Base-by-base conservation (phyloP, 139 green algal genomes). In the Chlamydomonas schloesseri region DNA sequence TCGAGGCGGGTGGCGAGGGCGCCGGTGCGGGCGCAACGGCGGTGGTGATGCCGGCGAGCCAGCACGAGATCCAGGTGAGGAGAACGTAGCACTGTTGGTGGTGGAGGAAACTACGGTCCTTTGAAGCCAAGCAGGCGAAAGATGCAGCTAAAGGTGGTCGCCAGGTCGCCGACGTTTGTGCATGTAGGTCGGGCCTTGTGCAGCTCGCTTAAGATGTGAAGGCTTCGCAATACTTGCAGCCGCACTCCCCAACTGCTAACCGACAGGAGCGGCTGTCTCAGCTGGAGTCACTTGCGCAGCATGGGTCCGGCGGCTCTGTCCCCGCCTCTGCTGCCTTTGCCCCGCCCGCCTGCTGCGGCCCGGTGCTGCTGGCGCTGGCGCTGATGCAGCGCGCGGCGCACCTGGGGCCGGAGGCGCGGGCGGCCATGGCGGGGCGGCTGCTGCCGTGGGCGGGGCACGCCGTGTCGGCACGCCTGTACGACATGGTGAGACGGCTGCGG, bases 351-450 rank as follows among this genome's bases (percentile, higher is more conserved):
- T 14, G 11, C 21, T 6, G 42, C 17, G 78, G 78, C 15, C 24
- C 64, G 6, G 78, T 53, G n/a, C 78, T 84, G 78, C 47, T 74
- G 64, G 50, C 42, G 21, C 46, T 74, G 64, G 78, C 78, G n/a
- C 78, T 84, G 78, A 65, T 84, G 64, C 78, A 84, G 78, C 78
- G 78, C 14, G 42, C 78, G 21, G 64, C 64, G n/a, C 42, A 65
- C 21, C 64, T 84, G 26, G 53, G 78, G 29, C 64, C 78, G n/a
- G 46, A 84, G 42, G 64, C 78, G 64, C 36, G 78, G 0, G 78
- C 78, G 26, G 78, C 60, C 33, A 74, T 84, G 64, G 64, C 21
- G 42, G 58, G 46, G 11, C 42, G 64, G 64, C 71, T 69, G 37
- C 78, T 84, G 42, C 78, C 78, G 4, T 74, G 64, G 78, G 64